phyloP scores from a whole-genome alignment of 2,329 filamentous ascomycete species.

The Trichoderma lentiforme region DNA sequence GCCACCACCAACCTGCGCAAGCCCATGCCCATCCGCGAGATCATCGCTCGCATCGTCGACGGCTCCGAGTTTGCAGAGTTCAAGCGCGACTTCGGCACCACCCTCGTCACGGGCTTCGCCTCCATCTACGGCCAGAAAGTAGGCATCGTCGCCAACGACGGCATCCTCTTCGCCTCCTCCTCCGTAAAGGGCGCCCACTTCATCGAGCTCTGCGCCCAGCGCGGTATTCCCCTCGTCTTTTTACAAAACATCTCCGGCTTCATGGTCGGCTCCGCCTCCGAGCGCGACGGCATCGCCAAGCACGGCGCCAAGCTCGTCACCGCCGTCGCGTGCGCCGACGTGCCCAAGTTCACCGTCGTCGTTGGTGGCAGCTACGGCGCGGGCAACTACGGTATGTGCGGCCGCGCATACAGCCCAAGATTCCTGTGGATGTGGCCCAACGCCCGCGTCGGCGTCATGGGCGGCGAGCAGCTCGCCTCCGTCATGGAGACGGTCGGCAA shows the following conservation, averaged over 20 bases:
- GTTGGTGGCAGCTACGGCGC: conserved; percentile 91
- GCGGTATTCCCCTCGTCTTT: conserved; percentile 86
- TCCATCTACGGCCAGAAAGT: conserved; percentile 86
- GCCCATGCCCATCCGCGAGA: conserved; percentile 80
- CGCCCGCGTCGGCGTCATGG: conserved; percentile 95
- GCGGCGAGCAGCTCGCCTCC: conserved; percentile 80
- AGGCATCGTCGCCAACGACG: conserved; percentile 93
- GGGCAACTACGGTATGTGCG: conserved; percentile 98
- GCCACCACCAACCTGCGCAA: conserved; percentile 85
- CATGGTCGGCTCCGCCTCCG: conserved; percentile 93
- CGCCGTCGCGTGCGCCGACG: conserved; percentile 87
- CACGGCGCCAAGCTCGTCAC: conserved; percentile 96
- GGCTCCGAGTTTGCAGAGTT: conserved; percentile 89
- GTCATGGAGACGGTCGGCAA: conserved; percentile 96
- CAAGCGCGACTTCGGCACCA: conserved; percentile 85
- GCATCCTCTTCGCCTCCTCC: conserved; percentile 86
- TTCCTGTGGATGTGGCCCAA: conserved; percentile 98
- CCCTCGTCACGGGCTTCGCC: conserved; percentile 88
- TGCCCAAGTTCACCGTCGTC: conserved; percentile 95
- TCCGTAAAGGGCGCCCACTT: conserved; percentile 95
- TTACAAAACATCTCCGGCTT: conserved; percentile 97
- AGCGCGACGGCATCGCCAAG: conserved; percentile 94
- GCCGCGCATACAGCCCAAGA: conserved; percentile 84
- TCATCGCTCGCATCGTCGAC: conserved; percentile 91
- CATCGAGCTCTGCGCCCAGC: conserved; percentile 88